Conservation (phyloP, 1,284 basidiomycete species). For the Ceratobasidium sp. region DNA sequence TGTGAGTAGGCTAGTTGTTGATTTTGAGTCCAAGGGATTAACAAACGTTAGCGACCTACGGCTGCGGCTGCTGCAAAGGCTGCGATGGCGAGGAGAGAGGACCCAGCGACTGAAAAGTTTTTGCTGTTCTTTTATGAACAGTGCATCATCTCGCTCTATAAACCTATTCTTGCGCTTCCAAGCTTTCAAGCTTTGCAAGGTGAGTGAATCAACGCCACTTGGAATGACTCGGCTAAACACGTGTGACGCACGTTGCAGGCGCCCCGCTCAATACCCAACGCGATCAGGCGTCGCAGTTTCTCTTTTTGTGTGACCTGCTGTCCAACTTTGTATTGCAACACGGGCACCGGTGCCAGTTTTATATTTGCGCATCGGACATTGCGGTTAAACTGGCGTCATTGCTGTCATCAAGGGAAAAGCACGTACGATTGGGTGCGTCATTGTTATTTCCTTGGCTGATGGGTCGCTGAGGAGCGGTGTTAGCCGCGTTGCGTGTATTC, state of each 20-base stretch:
- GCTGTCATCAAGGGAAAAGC: constrained; percentile 87
- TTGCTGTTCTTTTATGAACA: constrained; percentile 92
- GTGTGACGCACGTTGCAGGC: constrained; percentile 24
- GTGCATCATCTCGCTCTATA: constrained; percentile 80
- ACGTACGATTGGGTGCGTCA: constrained; percentile 84
- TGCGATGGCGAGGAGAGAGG: constrained; percentile 76
- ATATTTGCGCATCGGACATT: constrained; percentile 84
- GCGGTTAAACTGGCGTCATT: constrained; percentile 80
- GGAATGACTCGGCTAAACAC: constrained; percentile 28
- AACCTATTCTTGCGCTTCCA: constrained; percentile 81
- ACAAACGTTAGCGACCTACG: constrained; percentile 18
- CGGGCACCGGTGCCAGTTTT: constrained; percentile 91
- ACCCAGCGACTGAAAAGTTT: constrained; percentile 88
- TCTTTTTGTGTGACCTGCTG: constrained; percentile 90
- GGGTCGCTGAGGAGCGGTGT: constrained; percentile 39
- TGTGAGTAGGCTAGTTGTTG: constrained; percentile 52
- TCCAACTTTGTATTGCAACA: constrained; percentile 91
- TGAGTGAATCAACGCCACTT: constrained; percentile 54
- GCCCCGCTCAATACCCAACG: constrained; percentile 62
- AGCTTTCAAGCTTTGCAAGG: constrained; percentile 77
- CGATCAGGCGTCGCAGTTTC: constrained; percentile 80
- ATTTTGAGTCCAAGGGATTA: constrained; percentile 5
- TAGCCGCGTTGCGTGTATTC: constrained; percentile 93
- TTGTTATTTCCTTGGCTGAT: constrained; percentile 14
- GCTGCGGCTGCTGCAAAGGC: constrained; percentile 59